Base-by-base conservation (phyloP, 2,329 filamentous ascomycete species). In the Hirsutella rhossiliensis region DNA sequence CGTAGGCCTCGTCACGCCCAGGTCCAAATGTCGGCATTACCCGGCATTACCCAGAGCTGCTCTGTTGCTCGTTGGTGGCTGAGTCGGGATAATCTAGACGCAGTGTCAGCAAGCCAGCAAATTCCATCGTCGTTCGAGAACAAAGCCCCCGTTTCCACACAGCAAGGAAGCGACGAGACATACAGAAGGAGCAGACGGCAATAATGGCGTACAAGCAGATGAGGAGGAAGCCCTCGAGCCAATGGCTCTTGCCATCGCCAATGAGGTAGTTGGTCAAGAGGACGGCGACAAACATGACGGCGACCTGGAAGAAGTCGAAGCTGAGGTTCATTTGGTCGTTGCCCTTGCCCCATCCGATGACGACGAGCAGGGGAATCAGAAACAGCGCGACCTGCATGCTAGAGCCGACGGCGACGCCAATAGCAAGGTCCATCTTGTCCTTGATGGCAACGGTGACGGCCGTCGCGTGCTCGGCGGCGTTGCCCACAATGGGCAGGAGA, bases 271-370 rank as follows among this genome's bases (percentile, higher is more conserved):
- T 94, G 46, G 89, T 84, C 30, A 94, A 72, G 37, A 94, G 76
- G 0, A 87, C 85, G 2, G 86, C 80, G 12, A 92, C 84, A 53
- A 94, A 94, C 36, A 94, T 67, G 36, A 84, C 82, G 19, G 88
- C 83, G 13, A 95, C 81, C 65, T 95, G 87, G 69, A 96, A 96
- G 1, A 80, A 80, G 57, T 94, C 87, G 59, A 95, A 92, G 60
- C 82, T 82, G 5, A 94, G 73, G 18, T 80, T 86, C 86, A 90
- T 90, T 1, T 78, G 71, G 48, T 82, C 78, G 48, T 75, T 61
- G 32, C 67, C 75, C 73, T 88, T 79, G 49, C 78, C 80, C 85
- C 85, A 90, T 44, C 84, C 84, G 31, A 89, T 76, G 32, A 89
- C 74, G 45, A 88, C 82, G 29, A 88, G 74, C 11, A 89, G 66